Conservation (phyloP, 2,329 filamentous ascomycete species). For the Paraphaeosphaeria minitans region DNA sequence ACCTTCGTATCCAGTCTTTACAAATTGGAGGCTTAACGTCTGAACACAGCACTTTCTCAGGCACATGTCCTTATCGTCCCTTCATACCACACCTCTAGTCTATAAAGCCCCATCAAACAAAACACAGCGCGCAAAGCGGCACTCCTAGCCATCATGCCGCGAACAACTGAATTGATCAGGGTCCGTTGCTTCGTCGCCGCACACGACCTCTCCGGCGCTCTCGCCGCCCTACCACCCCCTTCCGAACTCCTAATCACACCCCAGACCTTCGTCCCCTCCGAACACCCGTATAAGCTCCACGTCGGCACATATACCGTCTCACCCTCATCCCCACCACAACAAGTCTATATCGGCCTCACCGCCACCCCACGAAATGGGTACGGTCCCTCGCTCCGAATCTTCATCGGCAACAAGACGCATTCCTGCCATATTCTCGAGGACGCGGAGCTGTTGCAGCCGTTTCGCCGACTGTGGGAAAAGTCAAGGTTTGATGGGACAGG, state of each 20-base stretch:
- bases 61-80: too few species aligned
- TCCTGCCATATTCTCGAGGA: neutral
- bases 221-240: neutral
- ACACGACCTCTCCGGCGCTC: neutral
- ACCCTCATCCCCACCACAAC: too few species aligned
- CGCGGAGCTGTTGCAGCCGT: neutral
- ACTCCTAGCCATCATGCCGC: neutral
- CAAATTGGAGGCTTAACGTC: too few species aligned
- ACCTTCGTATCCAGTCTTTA: too few species aligned
- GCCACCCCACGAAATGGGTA: neutral
- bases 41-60: too few species aligned
- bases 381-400: neutral
- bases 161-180: neutral
- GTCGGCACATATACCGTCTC: neutral
- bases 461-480: neutral
- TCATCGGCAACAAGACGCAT: neutral
- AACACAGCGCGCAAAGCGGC: too few species aligned
- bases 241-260: neutral
- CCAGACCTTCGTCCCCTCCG: neutral
- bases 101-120: too few species aligned
- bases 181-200: neutral
- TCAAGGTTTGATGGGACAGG: neutral
- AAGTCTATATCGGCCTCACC: neutral
- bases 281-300: neutral
- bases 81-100: too few species aligned